These are phyloP conservation scores for Coniophora puteana DNA, from an alignment of 1,284 basidiomycete genomes.

Conservation along the genomic window DNA sequence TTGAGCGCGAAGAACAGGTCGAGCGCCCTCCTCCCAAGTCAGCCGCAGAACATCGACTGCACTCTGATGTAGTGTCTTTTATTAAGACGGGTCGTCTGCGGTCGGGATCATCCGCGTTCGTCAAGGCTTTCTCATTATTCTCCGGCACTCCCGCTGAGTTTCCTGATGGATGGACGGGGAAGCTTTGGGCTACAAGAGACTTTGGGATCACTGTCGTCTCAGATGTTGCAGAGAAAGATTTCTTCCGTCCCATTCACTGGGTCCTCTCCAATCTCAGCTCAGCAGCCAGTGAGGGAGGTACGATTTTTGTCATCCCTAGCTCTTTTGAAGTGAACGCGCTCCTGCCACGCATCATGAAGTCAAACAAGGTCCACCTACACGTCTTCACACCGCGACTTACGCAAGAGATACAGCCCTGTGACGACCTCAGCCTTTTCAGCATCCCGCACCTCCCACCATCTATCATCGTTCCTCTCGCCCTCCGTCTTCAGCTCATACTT, in stretches of 20 bases:
- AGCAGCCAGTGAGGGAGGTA: too few relatives aligned
- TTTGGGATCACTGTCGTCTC: conserved; percentile 16
- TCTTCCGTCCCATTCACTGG: conserved; percentile 44
- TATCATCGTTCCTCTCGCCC: conserved; percentile 16
- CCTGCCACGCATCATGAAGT: conserved; percentile 32
- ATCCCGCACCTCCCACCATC: conserved; percentile 22
- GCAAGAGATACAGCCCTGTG: conserved; percentile 33
- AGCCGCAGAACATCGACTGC: conserved; percentile 22
- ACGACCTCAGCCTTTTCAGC: conserved; percentile 34
- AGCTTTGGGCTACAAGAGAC: conserved; percentile 28
- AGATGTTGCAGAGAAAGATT: conserved; percentile 21
- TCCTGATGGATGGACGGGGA: conserved; percentile 13
- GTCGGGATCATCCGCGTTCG: conserved; percentile 10
- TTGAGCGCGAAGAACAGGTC: conserved; percentile 36
- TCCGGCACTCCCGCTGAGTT: not conserved
- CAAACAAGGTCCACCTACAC: conserved; percentile 35
- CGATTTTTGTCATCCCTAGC: conserved; percentile 44
- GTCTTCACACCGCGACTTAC: conserved; percentile 38
- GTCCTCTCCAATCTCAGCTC: conserved; percentile 34
- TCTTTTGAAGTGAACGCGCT: conserved; percentile 42
- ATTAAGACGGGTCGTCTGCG: conserved; percentile 21
- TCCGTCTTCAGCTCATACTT: conserved; percentile 36
- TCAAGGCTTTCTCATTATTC: conserved; percentile 14
- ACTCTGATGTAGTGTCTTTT: conserved; percentile 25
- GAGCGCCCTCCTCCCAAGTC: conserved; percentile 28